Evolutionary conservation across 768 basidiomycete species (phyloP).

Genomic region (Phlegmacium glaucopus): DNA sequence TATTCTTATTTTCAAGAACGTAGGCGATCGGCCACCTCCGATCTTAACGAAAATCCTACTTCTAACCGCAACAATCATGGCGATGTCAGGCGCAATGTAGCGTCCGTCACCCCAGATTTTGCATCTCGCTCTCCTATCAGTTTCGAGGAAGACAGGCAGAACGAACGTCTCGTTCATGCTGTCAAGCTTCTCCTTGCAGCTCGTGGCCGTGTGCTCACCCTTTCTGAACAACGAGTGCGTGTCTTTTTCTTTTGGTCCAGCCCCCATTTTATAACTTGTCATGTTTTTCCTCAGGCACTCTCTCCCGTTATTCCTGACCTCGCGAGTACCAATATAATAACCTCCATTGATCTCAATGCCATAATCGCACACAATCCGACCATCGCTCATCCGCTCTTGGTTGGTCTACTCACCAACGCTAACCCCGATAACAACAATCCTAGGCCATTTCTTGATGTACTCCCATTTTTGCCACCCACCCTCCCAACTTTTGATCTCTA

Average conservation of each 20-base stretch:
- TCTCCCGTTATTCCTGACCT: constrained; percentile 46
- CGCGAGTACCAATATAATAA: constrained; percentile 49
- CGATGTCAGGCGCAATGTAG: constrained; percentile 7
- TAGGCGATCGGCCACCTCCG: constrained; percentile 41
- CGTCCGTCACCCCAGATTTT: constrained; percentile 14
- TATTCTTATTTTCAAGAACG: constrained; percentile 42
- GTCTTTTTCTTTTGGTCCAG: constrained; percentile 3
- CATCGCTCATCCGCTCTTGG: constrained; percentile 65
- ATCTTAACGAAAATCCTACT: constrained; percentile 25
- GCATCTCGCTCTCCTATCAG: constrained; percentile 29
- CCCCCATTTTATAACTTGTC: neutral
- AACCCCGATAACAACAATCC: constrained; percentile 35
- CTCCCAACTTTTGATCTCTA: constrained; percentile 72
- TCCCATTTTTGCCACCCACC: constrained; percentile 66
- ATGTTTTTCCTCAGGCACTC: constrained; percentile 39
- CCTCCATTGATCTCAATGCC: constrained; percentile 62
- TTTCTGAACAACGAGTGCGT: constrained; percentile 72
- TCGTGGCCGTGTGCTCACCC: constrained; percentile 66
- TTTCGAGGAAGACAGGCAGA: constrained; percentile 52
- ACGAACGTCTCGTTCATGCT: constrained; percentile 56
- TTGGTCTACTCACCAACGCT: constrained; percentile 48
- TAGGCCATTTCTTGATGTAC: constrained; percentile 57
- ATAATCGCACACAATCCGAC: constrained; percentile 67
- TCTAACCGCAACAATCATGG: constrained; percentile 12
- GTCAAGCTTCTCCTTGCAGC: constrained; percentile 69